A percentile compares a stretch with the other conserved stretches of the same genome.
Evolutionary conservation across 2,329 filamentous ascomycete genomes (phyloP).

Genomic region (Cryphonectria parasitica): DNA sequence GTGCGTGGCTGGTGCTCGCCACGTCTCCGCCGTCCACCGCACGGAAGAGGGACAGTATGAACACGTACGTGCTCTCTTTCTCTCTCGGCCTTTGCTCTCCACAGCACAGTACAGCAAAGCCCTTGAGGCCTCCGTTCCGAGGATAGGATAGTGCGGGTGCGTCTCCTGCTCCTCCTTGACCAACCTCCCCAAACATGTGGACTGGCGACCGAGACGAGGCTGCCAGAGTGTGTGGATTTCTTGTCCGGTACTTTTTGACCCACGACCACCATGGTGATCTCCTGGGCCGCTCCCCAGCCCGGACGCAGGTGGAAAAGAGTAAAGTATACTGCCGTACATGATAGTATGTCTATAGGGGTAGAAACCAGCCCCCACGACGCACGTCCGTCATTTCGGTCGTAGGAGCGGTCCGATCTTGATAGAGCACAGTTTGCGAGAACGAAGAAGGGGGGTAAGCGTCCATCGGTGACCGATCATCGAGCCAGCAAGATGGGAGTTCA

Average conservation of each 20-base stretch:
- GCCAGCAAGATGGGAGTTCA: background rate
- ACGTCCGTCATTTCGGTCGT: slow-evolving; percentile 13
- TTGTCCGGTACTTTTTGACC: background rate
- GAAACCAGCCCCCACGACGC: background rate
- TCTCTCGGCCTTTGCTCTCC: background rate
- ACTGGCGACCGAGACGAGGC: background rate
- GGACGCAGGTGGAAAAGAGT: background rate
- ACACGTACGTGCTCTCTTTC: background rate
- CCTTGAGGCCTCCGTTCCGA: background rate
- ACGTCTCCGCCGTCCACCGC: background rate
- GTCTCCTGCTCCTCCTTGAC: background rate
- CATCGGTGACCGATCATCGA: background rate
- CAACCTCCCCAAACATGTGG: background rate
- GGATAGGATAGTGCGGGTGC: background rate
- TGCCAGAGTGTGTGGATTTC: background rate
- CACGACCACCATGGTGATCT: background rate
- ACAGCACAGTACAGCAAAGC: background rate
- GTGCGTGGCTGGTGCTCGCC: background rate
- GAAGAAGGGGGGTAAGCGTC: background rate
- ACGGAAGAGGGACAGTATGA: slow-evolving; percentile 7
- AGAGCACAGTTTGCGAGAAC: background rate
- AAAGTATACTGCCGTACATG: too few species aligned
- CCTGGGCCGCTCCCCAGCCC: background rate
- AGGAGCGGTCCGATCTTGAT: background rate
- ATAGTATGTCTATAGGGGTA: background rate